Evolutionary conservation across 805 yeast species (phyloP), one percentile per base, ranked within the genome.

Genomic region (Lachancea thermotolerans): DNA sequence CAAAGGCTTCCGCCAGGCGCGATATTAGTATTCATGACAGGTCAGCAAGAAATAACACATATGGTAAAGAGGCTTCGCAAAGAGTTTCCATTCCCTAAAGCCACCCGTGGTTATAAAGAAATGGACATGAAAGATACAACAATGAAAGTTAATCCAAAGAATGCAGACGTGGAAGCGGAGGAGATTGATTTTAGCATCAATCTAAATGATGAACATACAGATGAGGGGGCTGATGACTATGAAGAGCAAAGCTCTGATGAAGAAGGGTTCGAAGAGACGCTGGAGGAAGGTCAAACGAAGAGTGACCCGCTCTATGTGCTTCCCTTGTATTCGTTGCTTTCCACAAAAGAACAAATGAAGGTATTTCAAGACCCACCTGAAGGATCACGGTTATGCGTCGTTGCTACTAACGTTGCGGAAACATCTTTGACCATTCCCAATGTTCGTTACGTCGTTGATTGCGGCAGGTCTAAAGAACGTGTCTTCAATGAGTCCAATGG

Each of bases 361-460:
- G 95, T 93, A 2, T 93, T 93, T 60, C 77, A 85, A 46, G 70
- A 72, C 0, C 95, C 96, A 2, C 99, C 99, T 2, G 67, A 70
- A 21, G 95, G 95, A 4, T 75, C 89, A 35, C 74, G 99, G 56
- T 64, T 93, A 9, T 89, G 97, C 70, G 84, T 93, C 34, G 87
- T 93, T 29, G 96, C 99, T 4, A 93, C 99, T 1, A 93, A 93
- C 60, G 95, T 93, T 46, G 99, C 99, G 0, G 99, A 93, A 64
- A 93, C 99, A 0, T 89, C 97, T 1, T 74, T 93, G 60, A 93
- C 99, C 0, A 93, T 93, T 55, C 99, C 99, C 0, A 95, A 95
- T 9, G 85, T 95, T 33, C 72, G 95, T 47, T 93, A 93, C 59
- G 99, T 93, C 31, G 86, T 93, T 39, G 99, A 93, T 64, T 79